Evolutionary conservation across 805 yeast genomes (phyloP).

Genomic region (Candida loeiensis): DNA sequence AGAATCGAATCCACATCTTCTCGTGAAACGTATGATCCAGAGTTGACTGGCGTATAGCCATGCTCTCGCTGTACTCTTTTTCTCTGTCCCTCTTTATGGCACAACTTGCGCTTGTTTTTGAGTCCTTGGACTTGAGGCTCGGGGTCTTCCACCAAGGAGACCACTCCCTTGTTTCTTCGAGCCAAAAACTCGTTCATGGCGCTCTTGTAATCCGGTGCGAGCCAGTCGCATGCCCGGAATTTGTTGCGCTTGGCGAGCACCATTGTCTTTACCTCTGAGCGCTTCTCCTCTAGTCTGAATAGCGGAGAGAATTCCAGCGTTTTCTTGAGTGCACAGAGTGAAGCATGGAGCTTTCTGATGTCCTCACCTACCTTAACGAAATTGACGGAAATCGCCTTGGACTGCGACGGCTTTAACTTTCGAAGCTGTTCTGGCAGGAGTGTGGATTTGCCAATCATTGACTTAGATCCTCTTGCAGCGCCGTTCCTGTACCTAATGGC

Average conservation of each 20-base stretch:
- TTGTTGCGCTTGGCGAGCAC: slow-evolving; percentile 6
- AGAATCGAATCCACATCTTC: slow-evolving; percentile 17
- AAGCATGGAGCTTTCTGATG: neutral
- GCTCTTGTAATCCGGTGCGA: slow-evolving; percentile 6
- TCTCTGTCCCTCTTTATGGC: neutral
- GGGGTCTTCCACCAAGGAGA: neutral
- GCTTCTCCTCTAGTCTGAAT: slow-evolving; percentile 3
- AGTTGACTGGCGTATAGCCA: neutral
- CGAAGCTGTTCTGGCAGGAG: slow-evolving; percentile 7
- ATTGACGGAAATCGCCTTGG: slow-evolving; percentile 1
- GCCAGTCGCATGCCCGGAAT: slow-evolving; percentile 2
- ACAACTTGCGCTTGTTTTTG: slow-evolving; percentile 2
- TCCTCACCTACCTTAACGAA: slow-evolving; percentile 3
- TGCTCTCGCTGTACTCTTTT: neutral
- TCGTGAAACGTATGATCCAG: neutral
- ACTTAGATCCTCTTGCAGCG: neutral
- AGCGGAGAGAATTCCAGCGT: slow-evolving; percentile 4
- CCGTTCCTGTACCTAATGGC: slow-evolving; percentile 22
- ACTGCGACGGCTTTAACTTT: slow-evolving; percentile 1
- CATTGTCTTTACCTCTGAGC: slow-evolving; percentile 2
- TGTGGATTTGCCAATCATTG: neutral
- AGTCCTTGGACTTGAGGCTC: no score
- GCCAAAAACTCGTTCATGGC: slow-evolving; percentile 7
- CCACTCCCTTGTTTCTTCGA: slow-evolving; percentile 1
- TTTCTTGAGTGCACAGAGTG: neutral